Conservation (phyloP, 2,329 filamentous ascomycete genomes). For the Dactylellina parvicollis region DNA sequence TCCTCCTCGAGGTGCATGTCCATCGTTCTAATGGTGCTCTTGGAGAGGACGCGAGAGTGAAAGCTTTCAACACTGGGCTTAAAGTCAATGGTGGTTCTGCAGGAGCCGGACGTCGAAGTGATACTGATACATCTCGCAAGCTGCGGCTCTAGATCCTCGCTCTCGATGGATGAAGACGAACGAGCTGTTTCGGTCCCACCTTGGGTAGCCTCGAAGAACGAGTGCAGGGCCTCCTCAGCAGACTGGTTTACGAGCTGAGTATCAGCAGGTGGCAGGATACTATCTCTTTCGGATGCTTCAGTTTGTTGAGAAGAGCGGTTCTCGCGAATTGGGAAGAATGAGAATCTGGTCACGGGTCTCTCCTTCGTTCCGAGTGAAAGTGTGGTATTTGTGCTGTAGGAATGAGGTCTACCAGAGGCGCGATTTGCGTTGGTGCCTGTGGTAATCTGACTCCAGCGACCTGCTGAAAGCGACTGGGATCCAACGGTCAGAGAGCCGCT, state of each 20-base stretch:
- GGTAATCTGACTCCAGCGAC: slow-evolving; percentile 26
- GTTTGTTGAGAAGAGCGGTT: slow-evolving; percentile 6
- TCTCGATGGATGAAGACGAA: slow-evolving; percentile 36
- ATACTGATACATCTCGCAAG: slow-evolving; percentile 46
- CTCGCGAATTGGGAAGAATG: slow-evolving; percentile 34
- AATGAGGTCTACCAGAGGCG: slow-evolving; percentile 23
- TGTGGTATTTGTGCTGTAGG: slow-evolving; percentile 42
- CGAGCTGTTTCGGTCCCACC: slow-evolving; percentile 24
- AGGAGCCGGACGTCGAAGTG: slow-evolving; percentile 48
- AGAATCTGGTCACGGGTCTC: slow-evolving; percentile 18
- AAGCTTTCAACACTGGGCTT: slow-evolving; percentile 32
- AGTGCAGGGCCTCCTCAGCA: slow-evolving; percentile 40
- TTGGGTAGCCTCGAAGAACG: slow-evolving; percentile 41
- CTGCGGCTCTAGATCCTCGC: slow-evolving; percentile 37
- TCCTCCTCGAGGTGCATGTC: slow-evolving; percentile 42
- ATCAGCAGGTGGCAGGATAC: background rate
- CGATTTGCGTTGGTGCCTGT: slow-evolving; percentile 9
- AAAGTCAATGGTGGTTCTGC: slow-evolving; percentile 45
- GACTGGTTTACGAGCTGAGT: background rate
- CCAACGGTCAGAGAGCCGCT: slow-evolving; percentile 2
- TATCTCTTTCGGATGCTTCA: background rate
- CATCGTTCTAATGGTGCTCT: slow-evolving; percentile 38
- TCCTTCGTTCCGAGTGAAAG: slow-evolving; percentile 35
- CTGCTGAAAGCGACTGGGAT: slow-evolving; percentile 13
- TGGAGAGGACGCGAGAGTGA: slow-evolving; percentile 35